Evolutionary conservation across 352 stramenopile genomes (phyloP), one percentile per base, ranked within the genome.

Genomic region (Globisporangium solare): DNA sequence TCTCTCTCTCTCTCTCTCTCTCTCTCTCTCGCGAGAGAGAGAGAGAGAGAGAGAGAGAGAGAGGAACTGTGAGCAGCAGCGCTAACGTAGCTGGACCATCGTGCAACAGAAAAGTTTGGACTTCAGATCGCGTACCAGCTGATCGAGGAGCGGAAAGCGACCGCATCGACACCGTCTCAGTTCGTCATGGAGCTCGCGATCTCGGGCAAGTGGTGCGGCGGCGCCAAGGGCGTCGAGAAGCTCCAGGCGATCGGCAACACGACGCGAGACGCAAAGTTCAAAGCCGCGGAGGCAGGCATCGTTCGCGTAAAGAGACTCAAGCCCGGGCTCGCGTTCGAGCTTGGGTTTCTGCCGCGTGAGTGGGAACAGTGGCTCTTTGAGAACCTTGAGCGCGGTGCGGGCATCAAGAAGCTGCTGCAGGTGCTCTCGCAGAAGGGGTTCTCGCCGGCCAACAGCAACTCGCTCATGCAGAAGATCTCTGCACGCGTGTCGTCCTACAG

Each of bases 181-280:
- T 76, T 79, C 14, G 49, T 76, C 3, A 79, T 92, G 66, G 62
- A 82, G 47, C 53, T 89, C 42, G 62, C 61, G 37, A 67, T 91
- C 18, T 48, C 66, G 8, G 73, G 76, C 17, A 83, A 87, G 63
- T 83, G 70, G 42, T 83, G 24, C 24, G 24, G 77, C 43, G 40
- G 76, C 1, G 51, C 71, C 0, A 68, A 58, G 10, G 66, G 71
- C n/a, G 47, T 50, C 35, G 65, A 76, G 49, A 67, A 45, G 22
- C 60, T 89, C 2, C 69, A 79, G 56, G 66, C 65, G 1, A 54
- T 72, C 3, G 79, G 79, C 0, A 79, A 71, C 52, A 83, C 73
- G 3, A 87, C 77, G 1, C 76, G 76, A 54, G 79, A 92, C 48
- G 79, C 82, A 52, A 92, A 92, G 51, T 85, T 88, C 64, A 78